Evolutionary conservation across 345 rosid genomes (phyloP), one percentile per base, ranked within the genome.

Genomic region (Bretschneidera sinensis): DNA sequence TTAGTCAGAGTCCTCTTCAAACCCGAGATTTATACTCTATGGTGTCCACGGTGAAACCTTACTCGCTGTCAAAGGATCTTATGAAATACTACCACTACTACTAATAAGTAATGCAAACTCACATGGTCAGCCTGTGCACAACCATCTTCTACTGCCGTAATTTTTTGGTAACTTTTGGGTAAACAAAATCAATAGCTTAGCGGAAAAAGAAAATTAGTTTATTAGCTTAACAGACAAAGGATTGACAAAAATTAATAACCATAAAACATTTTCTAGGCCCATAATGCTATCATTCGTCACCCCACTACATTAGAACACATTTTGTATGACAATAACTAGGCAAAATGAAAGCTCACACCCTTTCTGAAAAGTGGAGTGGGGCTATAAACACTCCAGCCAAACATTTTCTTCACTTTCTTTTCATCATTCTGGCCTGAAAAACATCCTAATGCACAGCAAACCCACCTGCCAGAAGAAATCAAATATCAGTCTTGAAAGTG

Each of bases 91-190:
- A n/a, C n/a, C n/a, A n/a, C n/a, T n/a, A n/a, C n/a, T n/a, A n/a
- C n/a, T n/a, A n/a, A n/a, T n/a, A n/a, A 28, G 33, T 28, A 28
- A 28, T 28, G 33, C 33, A 53, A 34, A 51, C 50, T 59, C 74
- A 79, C 77, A 77, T 68, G 77, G 80, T 71, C 82, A 75, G 76
- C 63, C 78, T 75, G 84, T 71, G 68, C 67, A 31, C 70, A 67
- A 49, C 71, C 52, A 43, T 34, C 67, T 16, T 56, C 11, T 49
- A 33, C 33, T 69, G 64, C 25, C 21, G 62, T 70, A 35, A 73
- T 48, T 28, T 55, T 5, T 58, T 13, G 16, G 17, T 17, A 52
- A 59, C 21, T 49, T 48, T 52, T 5, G 45, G 48, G 23, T 57
- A 57, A 34, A 34, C 48, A 33, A 57, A 34, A 19, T 28, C 33